Evolutionary conservation across 306 rosid species (phyloP).

Genomic region (Canavalia gladiata): DNA sequence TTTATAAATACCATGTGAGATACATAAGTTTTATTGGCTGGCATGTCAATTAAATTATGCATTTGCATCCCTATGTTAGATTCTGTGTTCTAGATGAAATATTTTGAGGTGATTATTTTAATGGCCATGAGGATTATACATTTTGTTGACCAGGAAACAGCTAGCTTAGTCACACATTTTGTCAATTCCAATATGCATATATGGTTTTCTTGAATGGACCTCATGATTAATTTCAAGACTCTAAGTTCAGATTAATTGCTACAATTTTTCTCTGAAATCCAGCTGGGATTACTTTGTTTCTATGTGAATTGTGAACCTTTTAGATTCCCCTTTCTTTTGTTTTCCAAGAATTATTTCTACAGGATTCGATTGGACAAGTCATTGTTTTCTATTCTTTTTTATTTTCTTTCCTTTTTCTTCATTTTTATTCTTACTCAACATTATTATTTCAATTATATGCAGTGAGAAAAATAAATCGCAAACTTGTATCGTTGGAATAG

Average conservation of each 20-base stretch:
- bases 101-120: conserved; percentile 43
- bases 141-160: conserved; percentile 55
- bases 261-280: conserved; percentile 41
- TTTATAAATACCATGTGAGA: conserved; percentile 74
- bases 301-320: conserved; percentile 29
- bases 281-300: conserved; percentile 47
- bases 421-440: neutral
- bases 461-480: neutral
- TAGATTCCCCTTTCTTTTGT: conserved; percentile 1
- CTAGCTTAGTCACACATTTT: conserved; percentile 38
- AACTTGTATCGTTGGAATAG: neutral
- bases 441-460: neutral
- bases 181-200: conserved; percentile 42
- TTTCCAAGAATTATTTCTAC: conserved; percentile 23
- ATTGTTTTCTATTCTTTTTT: neutral
- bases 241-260: conserved; percentile 17
- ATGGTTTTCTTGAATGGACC: conserved; percentile 22
- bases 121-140: conserved; percentile 36
- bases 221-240: conserved; percentile 55
- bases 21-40: conserved; percentile 60
- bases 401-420: neutral
- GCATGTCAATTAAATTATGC: conserved; percentile 52
- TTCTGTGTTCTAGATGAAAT: conserved; percentile 49
- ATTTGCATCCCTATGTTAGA: conserved; percentile 54
- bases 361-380: neutral